Conservation (phyloP, 805 yeast genomes). For the Ogataea minuta region DNA sequence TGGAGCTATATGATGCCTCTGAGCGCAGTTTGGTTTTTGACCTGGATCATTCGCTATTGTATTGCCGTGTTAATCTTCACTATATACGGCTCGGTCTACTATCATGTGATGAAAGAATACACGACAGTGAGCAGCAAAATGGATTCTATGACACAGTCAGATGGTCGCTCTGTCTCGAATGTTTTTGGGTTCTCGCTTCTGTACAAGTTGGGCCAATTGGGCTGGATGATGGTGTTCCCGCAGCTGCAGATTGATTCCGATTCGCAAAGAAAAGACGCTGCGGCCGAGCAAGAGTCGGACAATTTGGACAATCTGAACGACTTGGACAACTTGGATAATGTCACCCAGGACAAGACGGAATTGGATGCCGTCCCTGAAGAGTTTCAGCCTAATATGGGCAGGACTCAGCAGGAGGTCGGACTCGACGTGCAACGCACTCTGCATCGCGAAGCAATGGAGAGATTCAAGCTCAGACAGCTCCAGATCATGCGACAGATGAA, state of each 20-base stretch:
- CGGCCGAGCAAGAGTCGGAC: no score
- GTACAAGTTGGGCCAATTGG: conserved; percentile 31
- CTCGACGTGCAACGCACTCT: conserved; percentile 36
- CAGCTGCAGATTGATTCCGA: conserved; percentile 32
- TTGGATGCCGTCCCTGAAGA: not conserved
- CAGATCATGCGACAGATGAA: conserved; percentile 76
- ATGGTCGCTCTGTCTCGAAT: conserved; percentile 20
- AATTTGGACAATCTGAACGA: conserved; percentile 29
- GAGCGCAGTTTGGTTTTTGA: conserved; percentile 69
- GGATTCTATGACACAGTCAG: conserved; percentile 20
- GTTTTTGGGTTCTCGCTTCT: conserved; percentile 30
- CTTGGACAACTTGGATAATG: conserved; percentile 23
- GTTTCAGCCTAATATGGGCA: not conserved
- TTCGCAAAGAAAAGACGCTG: conserved; percentile 29
- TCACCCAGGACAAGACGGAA: conserved; percentile 11
- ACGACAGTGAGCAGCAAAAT: conserved; percentile 47
- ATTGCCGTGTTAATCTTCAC: conserved; percentile 60
- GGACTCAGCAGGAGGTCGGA: conserved; percentile 26
- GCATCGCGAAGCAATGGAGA: conserved; percentile 58
- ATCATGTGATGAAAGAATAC: conserved; percentile 66
- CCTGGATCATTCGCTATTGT: conserved; percentile 80
- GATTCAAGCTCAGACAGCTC: conserved; percentile 60
- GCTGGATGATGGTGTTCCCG: conserved; percentile 32
- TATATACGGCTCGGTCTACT: conserved; percentile 69
- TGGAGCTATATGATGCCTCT: conserved; percentile 79